Conservation (phyloP, 1,139 yeast genomes). For the Pichia sp. region DNA sequence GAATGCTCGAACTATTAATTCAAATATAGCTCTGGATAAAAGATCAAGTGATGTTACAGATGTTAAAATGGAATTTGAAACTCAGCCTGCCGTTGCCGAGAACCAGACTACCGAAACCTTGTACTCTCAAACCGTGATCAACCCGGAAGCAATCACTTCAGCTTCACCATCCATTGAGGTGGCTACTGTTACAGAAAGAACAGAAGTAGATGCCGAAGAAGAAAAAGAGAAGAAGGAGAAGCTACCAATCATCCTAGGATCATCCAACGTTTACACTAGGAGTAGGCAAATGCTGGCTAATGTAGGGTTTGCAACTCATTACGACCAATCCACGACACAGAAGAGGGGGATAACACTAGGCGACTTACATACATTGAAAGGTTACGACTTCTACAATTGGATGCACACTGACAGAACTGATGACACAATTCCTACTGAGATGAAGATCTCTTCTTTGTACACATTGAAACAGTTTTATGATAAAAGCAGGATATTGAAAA, state of each 20-base stretch:
- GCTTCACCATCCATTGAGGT: no score
- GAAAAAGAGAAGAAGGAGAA: neutral
- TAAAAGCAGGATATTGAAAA: slow-evolving; percentile 30
- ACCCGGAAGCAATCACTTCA: no score
- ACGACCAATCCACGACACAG: slow-evolving; percentile 30
- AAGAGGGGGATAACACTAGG: slow-evolving; percentile 27
- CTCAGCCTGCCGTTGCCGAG: no score
- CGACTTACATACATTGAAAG: slow-evolving; percentile 26
- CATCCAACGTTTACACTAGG: slow-evolving; percentile 39
- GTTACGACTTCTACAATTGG: slow-evolving; percentile 34
- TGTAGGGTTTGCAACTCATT: slow-evolving; percentile 45
- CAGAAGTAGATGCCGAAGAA: neutral
- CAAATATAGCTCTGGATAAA: no score
- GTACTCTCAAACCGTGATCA: no score
- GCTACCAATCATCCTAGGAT: slow-evolving; percentile 28
- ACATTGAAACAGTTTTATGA: slow-evolving; percentile 47
- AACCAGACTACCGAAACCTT: no score
- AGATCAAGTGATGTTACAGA: no score
- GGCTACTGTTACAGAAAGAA: no score
- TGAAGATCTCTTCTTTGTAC: slow-evolving; percentile 37
- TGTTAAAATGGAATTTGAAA: no score
- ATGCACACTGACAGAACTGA: slow-evolving; percentile 26
- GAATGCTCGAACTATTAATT: no score
- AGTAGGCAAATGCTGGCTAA: slow-evolving; percentile 37
- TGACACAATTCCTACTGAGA: slow-evolving; percentile 33